Conservation (phyloP, 139 green algal species). For the Tetratostichococcus sp. region DNA sequence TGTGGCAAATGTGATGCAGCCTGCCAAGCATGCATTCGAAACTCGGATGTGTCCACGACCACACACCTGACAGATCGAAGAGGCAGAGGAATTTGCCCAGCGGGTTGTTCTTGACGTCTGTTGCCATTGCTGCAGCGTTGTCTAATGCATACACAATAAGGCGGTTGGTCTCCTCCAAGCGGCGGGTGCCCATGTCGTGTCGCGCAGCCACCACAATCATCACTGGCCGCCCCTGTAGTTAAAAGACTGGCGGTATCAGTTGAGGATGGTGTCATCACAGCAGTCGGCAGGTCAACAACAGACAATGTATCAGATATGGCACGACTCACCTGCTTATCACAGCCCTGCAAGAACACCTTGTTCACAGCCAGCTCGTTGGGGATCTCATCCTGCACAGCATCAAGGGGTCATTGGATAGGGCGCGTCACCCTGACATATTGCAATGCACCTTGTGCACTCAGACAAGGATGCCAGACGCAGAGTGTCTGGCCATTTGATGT, state of each 20-base stretch:
- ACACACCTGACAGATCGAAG: constrained; percentile 41
- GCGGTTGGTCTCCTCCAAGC: constrained; percentile 27
- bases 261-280: too few species aligned
- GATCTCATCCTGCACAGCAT: constrained; percentile 23
- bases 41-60: too few species aligned
- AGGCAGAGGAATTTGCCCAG: constrained; percentile 30
- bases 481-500: too few species aligned
- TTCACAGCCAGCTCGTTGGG: constrained; percentile 28
- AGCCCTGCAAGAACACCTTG: constrained; percentile 46
- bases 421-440: too few species aligned
- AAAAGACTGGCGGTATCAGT: too few species aligned
- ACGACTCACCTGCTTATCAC: constrained; percentile 1
- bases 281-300: too few species aligned
- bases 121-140: constrained; percentile 15
- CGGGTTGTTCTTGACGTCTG: constrained; percentile 22
- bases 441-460: too few species aligned
- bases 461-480: neutral
- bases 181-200: constrained; percentile 16
- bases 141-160: constrained; percentile 42
- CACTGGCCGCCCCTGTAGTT: constrained; percentile 23
- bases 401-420: too few species aligned
- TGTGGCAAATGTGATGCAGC: too few species aligned
- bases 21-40: too few species aligned
- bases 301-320: too few species aligned
- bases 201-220: constrained; percentile 25